Evolutionary conservation across 768 basidiomycete species (phyloP), one percentile per base, ranked within the genome.

Genomic region (Coprinellus micaceus): DNA sequence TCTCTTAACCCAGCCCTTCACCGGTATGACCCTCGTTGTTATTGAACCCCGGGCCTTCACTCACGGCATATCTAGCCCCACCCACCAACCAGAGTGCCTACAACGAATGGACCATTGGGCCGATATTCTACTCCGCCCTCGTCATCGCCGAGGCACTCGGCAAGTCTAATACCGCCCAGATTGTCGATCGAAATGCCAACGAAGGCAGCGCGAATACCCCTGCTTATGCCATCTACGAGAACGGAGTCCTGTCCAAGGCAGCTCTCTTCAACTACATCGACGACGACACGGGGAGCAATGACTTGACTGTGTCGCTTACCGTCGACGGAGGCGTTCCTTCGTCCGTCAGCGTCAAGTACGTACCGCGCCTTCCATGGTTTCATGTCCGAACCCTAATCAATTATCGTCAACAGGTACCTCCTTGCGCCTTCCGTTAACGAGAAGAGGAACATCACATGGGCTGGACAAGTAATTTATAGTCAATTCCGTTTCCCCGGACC

Each of bases 151-250:
- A 93, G 67, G 76, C 78, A 2, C 71, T 92, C 22, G 88, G 88
- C 24, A 69, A 79, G n/a, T 79, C 82, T 13, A 86, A 86, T 66
- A 67, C 63, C 0, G 80, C 85, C 0, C 87, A 82, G 59, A 77
- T 92, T 10, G 65, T 88, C 25, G 90, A 93, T 65, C 74, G 92
- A 28, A 65, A 68, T 19, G 75, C 78, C 25, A 84, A 83, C 63
- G 62, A 59, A 12, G 30, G 22, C 33, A 51, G 24, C 66, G 73
- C 75, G 29, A 80, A 74, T 62, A 85, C 85, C 6, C 86, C 89
- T n/a, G 77, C 78, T 7, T 87, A 89, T 64, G 87, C 80, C 7
- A 82, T 93, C 52, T 93, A 89, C 64, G 88, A 92, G 67, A 74
- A 83, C 56, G 85, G 82, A 17, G 69, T 72, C 5, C 81, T 86